phyloP scores from a whole-genome alignment of 441 rosid genomes.

The Rhodomyrtus psidioides region DNA sequence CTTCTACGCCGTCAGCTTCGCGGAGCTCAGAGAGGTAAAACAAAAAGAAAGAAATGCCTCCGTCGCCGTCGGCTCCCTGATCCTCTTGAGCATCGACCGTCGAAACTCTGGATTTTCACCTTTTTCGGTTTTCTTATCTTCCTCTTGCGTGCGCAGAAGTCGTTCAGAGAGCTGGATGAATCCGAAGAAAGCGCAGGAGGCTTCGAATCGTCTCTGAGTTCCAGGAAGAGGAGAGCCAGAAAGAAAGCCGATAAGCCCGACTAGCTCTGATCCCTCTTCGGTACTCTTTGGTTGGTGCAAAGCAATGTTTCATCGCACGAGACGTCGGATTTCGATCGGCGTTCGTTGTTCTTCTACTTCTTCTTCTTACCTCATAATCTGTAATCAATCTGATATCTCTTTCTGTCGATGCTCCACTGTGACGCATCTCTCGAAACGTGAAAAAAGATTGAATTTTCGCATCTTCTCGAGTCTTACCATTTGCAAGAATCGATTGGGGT shows the following conservation, averaged over 20 bases:
- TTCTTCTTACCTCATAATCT: not conserved
- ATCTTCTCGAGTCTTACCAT: not conserved
- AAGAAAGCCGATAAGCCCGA: constrained; percentile 38
- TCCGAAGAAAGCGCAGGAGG: constrained; percentile 29
- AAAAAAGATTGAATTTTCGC: not conserved
- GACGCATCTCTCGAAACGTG: not conserved
- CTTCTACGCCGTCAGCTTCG: constrained; percentile 55
- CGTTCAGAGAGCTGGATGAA: constrained; percentile 45
- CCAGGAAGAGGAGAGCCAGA: constrained; percentile 43
- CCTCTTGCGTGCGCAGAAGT: constrained; percentile 25
- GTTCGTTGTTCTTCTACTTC: not conserved
- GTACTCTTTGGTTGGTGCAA: not conserved
- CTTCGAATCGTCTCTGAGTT: constrained; percentile 36
- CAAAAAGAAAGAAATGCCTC: not conserved
- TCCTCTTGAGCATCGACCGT: not conserved
- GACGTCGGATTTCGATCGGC: not conserved
- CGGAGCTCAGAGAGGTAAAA: constrained; percentile 54
- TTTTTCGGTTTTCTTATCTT: not conserved
- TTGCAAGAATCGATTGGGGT: not conserved
- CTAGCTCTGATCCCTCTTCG: not conserved
- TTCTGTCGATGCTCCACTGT: not conserved
- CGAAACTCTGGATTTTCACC: not conserved
- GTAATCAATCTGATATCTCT: not conserved
- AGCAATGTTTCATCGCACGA: not conserved
- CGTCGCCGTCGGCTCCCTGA: not conserved